phyloP scores from a whole-genome alignment of 768 basidiomycete species.

The Lepiota subincarnata region DNA sequence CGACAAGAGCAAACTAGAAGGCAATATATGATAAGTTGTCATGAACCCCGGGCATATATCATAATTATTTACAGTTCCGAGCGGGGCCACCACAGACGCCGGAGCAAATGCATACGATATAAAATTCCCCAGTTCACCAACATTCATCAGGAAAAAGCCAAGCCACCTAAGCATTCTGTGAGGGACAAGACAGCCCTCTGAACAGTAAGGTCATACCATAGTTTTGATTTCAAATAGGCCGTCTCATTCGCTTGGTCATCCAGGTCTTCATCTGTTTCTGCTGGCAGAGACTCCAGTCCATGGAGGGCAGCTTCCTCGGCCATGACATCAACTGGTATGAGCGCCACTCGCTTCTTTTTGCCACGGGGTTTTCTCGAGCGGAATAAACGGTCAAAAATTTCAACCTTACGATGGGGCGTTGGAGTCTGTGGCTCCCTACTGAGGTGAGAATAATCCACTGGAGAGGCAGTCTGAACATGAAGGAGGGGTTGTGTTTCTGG shows the following conservation, averaged over 20 bases:
- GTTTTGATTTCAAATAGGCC: conserved; percentile 76
- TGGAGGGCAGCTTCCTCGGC: conserved; percentile 32
- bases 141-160: conserved; percentile 84
- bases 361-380: not conserved
- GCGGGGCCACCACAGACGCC: conserved; percentile 88
- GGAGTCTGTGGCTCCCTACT: not conserved
- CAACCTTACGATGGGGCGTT: not conserved
- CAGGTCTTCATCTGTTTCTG: conserved; percentile 14
- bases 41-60: conserved; percentile 10
- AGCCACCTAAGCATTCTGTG: conserved; percentile 62
- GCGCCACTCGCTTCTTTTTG: conserved; percentile 16
- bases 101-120: conserved; percentile 87
- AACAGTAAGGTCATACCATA: conserved; percentile 53
- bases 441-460: not conserved
- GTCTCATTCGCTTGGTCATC: conserved; percentile 50
- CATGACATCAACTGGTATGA: conserved; percentile 36
- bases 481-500: conserved; percentile 6
- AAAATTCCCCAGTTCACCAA: conserved; percentile 91
- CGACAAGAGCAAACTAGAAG: conserved; percentile 79
- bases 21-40: conserved; percentile 3
- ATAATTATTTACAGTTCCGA: conserved; percentile 70
- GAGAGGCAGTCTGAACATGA: not conserved
- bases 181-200: conserved; percentile 2
- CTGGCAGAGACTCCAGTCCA: conserved; percentile 18
- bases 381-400: conserved; percentile 1